Evolutionary conservation across 2,329 filamentous ascomycete genomes (phyloP), one percentile per base, ranked within the genome.

Genomic region (Nemania sp.): DNA sequence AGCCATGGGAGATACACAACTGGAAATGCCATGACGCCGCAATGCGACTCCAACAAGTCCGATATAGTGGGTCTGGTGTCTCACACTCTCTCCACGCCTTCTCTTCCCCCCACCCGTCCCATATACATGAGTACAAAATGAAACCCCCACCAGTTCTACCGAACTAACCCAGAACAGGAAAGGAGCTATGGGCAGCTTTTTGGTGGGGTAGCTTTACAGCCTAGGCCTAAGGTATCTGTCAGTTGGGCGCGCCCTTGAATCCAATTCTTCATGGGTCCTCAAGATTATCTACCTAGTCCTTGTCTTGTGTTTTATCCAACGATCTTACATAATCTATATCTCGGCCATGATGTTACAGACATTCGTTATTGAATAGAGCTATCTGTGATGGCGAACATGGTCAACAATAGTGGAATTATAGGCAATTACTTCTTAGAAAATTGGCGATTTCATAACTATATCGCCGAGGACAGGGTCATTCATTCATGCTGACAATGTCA

Each of bases 401-500:
- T 53, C 20, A 18, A n/a, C 29, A 20, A 53, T 32, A 66, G n/a
- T 35, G n/a, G 27, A 27, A 18, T 62, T n/a, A 2, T 1, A 13
- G n/a, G 15, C 8, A n/a, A 20, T 38, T 35, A 22, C 26, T 51
- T 35, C n/a, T 49, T 54, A 26, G 52, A 69, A 43, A 41, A 7
- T 29, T 45, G 32, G 26, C 27, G 3, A 24, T 7, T 24, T 41
- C 15, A 15, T 2, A 52, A 1, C n/a, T 20, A 49, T 38, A n/a
- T n/a, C 2, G 8, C n/a, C 13, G 2, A 22, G 47, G 49, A 45
- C 38, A 10, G 24, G 47, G 47, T 51, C 41, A n/a, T n/a, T n/a
- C n/a, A n/a, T n/a, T n/a, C n/a, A 5, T 41, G 18, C 45, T 20
- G 18, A 49, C 20, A 29, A 70, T 70, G 67, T 47, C 69, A 29